A percentile compares a stretch with the other conserved stretches of the same genome.
phyloP scores from a whole-genome alignment of 768 basidiomycete species.

The Trametes cubensis region DNA sequence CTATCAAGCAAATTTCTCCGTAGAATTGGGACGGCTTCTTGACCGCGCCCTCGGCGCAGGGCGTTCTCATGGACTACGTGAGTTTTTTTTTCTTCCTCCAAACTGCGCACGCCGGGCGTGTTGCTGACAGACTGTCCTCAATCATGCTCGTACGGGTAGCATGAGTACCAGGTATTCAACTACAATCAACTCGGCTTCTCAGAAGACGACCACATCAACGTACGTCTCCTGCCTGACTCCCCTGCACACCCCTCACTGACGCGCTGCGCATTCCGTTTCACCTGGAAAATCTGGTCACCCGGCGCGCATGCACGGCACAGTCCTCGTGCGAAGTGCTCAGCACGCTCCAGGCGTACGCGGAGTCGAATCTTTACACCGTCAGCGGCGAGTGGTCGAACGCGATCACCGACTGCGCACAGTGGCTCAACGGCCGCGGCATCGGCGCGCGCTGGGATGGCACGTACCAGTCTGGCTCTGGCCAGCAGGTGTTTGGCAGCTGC shows the following conservation, averaged over 20 bases:
- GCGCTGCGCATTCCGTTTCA: neutral
- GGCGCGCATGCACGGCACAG: conserved; percentile 31
- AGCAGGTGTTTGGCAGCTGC: conserved; percentile 62
- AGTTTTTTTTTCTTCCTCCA: conserved; percentile 19
- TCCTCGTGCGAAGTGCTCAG: conserved; percentile 58
- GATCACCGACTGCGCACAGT: conserved; percentile 72
- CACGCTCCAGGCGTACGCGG: conserved; percentile 48
- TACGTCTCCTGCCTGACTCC: conserved; percentile 28
- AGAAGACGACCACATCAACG: conserved; percentile 58
- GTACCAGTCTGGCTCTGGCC: conserved; percentile 45
- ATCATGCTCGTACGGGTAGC: conserved; percentile 38
- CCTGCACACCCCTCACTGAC: neutral
- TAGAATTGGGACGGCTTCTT: conserved; percentile 66
- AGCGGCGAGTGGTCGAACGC: conserved; percentile 83
- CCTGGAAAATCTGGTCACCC: neutral
- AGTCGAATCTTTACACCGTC: conserved; percentile 69
- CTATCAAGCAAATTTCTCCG: conserved; percentile 3
- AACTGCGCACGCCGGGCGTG: no score
- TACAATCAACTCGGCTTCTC: conserved; percentile 55
- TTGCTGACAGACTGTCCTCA: neutral
- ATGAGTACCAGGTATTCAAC: conserved; percentile 77
- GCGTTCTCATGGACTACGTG: conserved; percentile 70
- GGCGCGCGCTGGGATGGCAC: conserved; percentile 74
- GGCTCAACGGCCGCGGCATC: conserved; percentile 77
- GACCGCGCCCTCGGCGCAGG: conserved; percentile 52